Evolutionary conservation across 345 rosid species (phyloP).

Genomic region (Sisymbrium irio): DNA sequence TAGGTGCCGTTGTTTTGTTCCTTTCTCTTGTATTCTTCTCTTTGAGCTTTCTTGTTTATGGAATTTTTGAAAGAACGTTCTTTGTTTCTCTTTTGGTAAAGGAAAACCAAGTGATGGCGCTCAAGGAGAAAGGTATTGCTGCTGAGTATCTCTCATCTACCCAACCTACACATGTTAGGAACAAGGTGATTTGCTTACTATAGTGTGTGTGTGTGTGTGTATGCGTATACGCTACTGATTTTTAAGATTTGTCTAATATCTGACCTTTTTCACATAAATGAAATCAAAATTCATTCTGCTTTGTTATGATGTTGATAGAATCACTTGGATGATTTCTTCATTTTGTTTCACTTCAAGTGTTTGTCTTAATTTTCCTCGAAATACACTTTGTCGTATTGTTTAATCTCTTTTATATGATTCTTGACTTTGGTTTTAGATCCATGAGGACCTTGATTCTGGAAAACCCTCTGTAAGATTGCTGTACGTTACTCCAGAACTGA

Average conservation of each 20-base stretch:
- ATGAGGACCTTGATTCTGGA: conserved; percentile 89
- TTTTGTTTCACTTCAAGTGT: background rate
- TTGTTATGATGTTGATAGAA: background rate
- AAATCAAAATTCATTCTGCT: background rate
- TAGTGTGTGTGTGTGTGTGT: background rate
- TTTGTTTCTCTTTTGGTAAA: conserved; percentile 25
- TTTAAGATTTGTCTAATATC: background rate
- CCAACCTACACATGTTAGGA: conserved; percentile 57
- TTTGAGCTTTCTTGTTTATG: background rate
- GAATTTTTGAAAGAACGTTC: background rate
- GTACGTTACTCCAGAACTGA: conserved; percentile 91
- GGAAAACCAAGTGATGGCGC: conserved; percentile 91
- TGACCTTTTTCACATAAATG: background rate
- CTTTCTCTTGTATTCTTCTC: background rate
- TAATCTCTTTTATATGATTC: conserved; percentile 8
- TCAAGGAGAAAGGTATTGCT: conserved; percentile 88
- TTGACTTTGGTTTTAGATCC: conserved; percentile 52
- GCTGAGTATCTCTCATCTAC: conserved; percentile 93
- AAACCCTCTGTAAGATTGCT: conserved; percentile 74
- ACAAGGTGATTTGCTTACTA: conserved; percentile 35
- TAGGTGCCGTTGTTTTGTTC: conserved; percentile 31
- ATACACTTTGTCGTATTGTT: background rate
- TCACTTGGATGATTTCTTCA: background rate
- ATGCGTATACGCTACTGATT: background rate
- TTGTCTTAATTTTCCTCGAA: background rate